These are phyloP conservation scores for Lachancea quebecensis DNA, from an alignment of 805 yeast species.

Conservation along the genomic window DNA sequence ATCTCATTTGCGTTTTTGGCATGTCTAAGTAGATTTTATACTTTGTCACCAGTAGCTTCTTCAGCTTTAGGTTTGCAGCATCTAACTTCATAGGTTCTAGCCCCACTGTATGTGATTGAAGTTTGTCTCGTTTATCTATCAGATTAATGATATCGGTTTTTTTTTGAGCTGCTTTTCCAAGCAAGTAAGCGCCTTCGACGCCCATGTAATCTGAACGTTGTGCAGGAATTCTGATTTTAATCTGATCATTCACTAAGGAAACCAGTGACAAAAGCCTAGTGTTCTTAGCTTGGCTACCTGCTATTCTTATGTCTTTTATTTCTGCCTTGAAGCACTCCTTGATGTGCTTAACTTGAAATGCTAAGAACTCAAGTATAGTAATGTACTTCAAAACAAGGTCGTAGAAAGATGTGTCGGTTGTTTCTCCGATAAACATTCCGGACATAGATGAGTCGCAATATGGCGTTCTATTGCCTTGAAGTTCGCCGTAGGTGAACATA, in stretches of 20 bases:
- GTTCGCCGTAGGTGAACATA: conserved; percentile 47
- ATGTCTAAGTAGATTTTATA: conserved; percentile 28
- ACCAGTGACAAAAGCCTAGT: conserved; percentile 33
- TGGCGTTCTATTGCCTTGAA: conserved; percentile 54
- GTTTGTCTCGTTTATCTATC: background rate
- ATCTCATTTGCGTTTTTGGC: conserved; percentile 32
- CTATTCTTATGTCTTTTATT: conserved; percentile 34
- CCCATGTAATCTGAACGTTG: conserved; percentile 17
- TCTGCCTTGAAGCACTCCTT: conserved; percentile 26
- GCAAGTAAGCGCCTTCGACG: conserved; percentile 16
- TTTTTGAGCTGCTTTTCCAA: conserved; percentile 15
- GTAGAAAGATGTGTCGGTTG: conserved; percentile 29
- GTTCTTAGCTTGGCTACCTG: conserved; percentile 52
- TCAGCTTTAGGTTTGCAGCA: conserved; percentile 1
- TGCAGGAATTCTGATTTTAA: conserved; percentile 11
- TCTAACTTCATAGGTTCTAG: background rate
- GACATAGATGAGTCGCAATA: conserved; percentile 43
- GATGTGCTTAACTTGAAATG: conserved; percentile 43
- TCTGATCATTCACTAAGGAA: conserved; percentile 17
- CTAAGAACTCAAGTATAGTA: conserved; percentile 43
- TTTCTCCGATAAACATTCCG: conserved; percentile 45
- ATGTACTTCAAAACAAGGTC: conserved; percentile 40
- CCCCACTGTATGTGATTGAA: background rate
- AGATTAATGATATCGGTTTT: conserved; percentile 6
- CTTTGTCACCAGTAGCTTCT: conserved; percentile 17